A percentile compares a stretch with the other conserved stretches of the same genome.
These are phyloP conservation scores for Rosa rugosa DNA, from an alignment of 306 rosid genomes.

Conservation along the genomic window DNA sequence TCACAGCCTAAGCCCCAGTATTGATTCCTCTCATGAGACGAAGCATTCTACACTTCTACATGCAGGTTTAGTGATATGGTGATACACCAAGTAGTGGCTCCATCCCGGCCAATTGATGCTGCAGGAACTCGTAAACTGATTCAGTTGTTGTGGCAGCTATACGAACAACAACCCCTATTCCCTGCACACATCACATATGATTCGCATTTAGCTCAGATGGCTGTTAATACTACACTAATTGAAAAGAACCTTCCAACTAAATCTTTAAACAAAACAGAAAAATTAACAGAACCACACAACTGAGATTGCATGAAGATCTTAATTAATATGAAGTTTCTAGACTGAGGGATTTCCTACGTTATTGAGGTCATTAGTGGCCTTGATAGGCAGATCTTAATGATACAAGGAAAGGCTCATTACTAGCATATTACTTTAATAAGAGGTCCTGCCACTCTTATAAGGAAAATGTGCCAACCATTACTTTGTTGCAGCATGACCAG, in stretches of 20 bases:
- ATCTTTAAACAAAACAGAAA: background rate
- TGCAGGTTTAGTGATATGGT: constrained; percentile 54
- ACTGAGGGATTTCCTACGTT: background rate
- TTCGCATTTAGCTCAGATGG: background rate
- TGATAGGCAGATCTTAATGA: background rate
- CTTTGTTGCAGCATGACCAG: background rate
- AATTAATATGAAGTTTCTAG: background rate
- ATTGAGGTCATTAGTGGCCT: background rate
- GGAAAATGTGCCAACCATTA: background rate
- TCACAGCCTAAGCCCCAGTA: background rate
- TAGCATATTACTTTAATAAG: background rate
- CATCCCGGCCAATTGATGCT: constrained; percentile 65
- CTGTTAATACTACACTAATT: background rate
- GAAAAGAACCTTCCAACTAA: background rate
- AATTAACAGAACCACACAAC: background rate
- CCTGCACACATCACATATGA: constrained; percentile 42
- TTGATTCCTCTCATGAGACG: background rate
- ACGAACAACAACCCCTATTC: constrained; percentile 67
- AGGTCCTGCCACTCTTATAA: background rate
- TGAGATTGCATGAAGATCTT: constrained; percentile 1
- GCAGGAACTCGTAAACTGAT: constrained; percentile 72
- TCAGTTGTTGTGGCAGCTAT: constrained; percentile 85
- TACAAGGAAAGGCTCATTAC: background rate
- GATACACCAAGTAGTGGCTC: constrained; percentile 72
- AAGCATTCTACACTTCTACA: background rate